A percentile compares a stretch with the other conserved stretches of the same genome.
phyloP scores from a whole-genome alignment of 495 filamentous ascomycete species.

The Halenospora varia region DNA sequence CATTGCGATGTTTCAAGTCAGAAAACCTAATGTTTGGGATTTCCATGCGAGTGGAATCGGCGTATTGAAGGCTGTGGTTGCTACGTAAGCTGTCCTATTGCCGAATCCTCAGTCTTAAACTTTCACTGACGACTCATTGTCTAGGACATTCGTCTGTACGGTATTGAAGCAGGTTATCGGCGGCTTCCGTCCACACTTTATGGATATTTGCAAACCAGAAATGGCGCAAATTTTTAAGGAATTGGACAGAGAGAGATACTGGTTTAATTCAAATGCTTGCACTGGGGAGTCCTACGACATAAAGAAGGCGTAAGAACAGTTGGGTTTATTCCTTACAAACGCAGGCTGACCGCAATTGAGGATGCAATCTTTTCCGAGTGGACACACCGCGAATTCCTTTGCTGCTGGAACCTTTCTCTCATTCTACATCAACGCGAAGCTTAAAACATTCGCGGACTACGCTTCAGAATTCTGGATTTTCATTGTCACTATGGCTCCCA shows the following conservation, averaged over 20 bases:
- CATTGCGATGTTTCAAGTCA: constrained; percentile 5
- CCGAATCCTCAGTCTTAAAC: neutral
- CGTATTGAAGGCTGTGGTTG: constrained; percentile 3
- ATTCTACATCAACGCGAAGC: constrained; percentile 63
- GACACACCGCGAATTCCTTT: constrained; percentile 55
- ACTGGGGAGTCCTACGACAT: constrained; percentile 42
- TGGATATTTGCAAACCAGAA: constrained; percentile 52
- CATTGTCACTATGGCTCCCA: neutral
- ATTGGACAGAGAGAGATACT: neutral
- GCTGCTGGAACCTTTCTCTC: constrained; percentile 52
- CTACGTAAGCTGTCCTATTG: constrained; percentile 4
- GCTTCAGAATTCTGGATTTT: constrained; percentile 5
- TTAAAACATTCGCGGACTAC: constrained; percentile 57
- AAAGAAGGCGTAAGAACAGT: constrained; percentile 30
- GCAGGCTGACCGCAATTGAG: constrained; percentile 41
- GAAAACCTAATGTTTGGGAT: constrained; percentile 3
- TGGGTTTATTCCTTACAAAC: constrained; percentile 33
- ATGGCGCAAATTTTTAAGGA: constrained; percentile 30
- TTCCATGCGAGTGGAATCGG: constrained; percentile 3
- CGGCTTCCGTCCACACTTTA: constrained; percentile 55
- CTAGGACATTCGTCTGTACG: constrained; percentile 46
- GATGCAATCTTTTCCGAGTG: constrained; percentile 57
- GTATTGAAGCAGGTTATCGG: constrained; percentile 55
- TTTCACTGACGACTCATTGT: neutral
- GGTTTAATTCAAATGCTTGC: constrained; percentile 38